Conservation (phyloP, 768 basidiomycete genomes). For the Suillus clintonianus region DNA sequence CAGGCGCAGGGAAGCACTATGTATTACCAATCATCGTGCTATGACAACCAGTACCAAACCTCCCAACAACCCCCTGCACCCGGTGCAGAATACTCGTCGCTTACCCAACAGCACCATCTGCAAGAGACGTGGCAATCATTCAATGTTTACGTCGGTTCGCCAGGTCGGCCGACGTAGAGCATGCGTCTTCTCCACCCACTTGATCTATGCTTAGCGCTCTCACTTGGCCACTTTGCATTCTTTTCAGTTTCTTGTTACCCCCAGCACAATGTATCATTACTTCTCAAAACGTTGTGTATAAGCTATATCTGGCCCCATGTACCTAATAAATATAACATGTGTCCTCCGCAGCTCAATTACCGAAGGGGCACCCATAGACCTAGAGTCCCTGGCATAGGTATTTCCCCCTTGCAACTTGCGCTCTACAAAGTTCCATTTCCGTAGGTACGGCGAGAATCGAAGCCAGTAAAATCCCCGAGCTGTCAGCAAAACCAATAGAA, state of each 20-base stretch:
- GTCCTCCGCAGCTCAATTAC: background rate
- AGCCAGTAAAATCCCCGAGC: constrained; percentile 61
- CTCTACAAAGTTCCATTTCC: constrained; percentile 74
- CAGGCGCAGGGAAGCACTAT: background rate
- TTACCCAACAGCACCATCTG: constrained; percentile 49
- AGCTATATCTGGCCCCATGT: constrained; percentile 2
- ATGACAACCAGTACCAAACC: constrained; percentile 3
- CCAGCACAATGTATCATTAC: constrained; percentile 1
- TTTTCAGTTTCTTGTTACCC: background rate
- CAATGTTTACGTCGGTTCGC: constrained; percentile 52
- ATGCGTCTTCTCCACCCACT: background rate
- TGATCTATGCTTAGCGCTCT: constrained; percentile 9
- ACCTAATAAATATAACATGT: constrained; percentile 6
- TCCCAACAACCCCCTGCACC: constrained; percentile 20
- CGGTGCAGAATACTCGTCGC: constrained; percentile 46
- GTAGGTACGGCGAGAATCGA: constrained; percentile 42
- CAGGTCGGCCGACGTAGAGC: constrained; percentile 7
- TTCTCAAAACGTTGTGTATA: background rate
- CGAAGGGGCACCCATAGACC: background rate
- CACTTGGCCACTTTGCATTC: constrained; percentile 2
- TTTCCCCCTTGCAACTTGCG: constrained; percentile 72
- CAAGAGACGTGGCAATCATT: constrained; percentile 75
- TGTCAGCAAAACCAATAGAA: constrained; percentile 85
- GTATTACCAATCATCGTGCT: constrained; percentile 9
- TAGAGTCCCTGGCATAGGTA: constrained; percentile 66